phyloP scores from a whole-genome alignment of 2,329 filamentous ascomycete species.

The Aspergillus pseudotamarii region DNA sequence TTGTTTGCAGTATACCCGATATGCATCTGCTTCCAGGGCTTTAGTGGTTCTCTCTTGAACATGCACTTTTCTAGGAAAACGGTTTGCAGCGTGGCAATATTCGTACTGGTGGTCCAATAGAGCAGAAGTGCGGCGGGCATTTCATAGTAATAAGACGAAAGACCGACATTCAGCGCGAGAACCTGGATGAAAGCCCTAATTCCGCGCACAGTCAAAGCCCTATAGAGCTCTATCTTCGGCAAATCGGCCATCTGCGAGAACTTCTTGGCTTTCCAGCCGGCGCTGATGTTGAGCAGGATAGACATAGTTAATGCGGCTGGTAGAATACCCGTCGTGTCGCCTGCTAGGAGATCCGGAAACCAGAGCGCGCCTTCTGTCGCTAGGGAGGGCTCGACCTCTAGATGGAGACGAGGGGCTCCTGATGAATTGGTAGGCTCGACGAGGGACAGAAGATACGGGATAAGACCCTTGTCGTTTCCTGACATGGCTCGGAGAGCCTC shows the following conservation, averaged over 20 bases:
- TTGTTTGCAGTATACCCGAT: constrained; percentile 15
- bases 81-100: constrained; percentile 46
- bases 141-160: constrained; percentile 31
- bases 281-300: constrained; percentile 52
- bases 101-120: constrained; percentile 54
- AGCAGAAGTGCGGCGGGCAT: constrained; percentile 51
- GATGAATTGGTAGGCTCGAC: constrained; percentile 20
- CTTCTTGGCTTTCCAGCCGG: constrained; percentile 31
- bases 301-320: constrained; percentile 52
- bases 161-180: constrained; percentile 44
- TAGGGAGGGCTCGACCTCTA: constrained; percentile 52
- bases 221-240: constrained; percentile 29
- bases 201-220: constrained; percentile 24
- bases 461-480: constrained; percentile 44
- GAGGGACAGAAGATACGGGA: constrained; percentile 40
- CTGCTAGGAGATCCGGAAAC: constrained; percentile 59
- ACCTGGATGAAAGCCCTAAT: constrained; percentile 38
- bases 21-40: constrained; percentile 39
- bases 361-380: constrained; percentile 62
- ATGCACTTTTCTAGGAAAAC: constrained; percentile 44
- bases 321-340: constrained; percentile 55
- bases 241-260: constrained; percentile 28
- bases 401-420: constrained; percentile 25
- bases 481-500: constrained; percentile 53
- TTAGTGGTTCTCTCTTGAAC: constrained; percentile 35